Base-by-base conservation (phyloP, 2,329 filamentous ascomycete genomes). In the Fusarium fujikuroi region DNA sequence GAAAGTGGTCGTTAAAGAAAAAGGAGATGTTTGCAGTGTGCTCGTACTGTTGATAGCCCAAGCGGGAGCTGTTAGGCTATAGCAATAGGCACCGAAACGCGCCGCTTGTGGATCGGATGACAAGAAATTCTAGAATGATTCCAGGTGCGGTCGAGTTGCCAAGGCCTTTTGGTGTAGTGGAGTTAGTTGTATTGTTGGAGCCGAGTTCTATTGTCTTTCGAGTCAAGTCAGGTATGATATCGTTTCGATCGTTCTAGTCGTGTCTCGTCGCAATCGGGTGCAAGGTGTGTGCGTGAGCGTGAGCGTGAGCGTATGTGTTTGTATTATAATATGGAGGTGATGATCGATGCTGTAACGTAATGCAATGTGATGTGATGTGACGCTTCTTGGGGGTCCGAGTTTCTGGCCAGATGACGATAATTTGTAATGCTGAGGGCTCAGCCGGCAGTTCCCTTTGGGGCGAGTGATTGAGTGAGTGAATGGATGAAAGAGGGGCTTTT, bases 371-470 rank as follows among this genome's bases (percentile, higher is more conserved):
- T 66, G 64, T 66, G 39, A 46, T 68, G 65, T 54, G 56, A 54
- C 43, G 39, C 28, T 42, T 47, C 47, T 25, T 58, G 43, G 32
- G 57, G 44, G 66, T 58, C 56, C 52, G 43, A 59, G 54, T 71
- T 67, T 68, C 63, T 71, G 66, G 66, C 66, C 57, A 74, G 71
- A 62, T 74, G 56, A 69, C 54, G 47, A 47, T 25, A 66, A 63
- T 43, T 40, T 61, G 59, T 37, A 61, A 57, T 61, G 37, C 49
- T 58, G 39, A 61, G 30, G 49, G 59, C 37, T 56, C 59, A 44
- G 37, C 36, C 52, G 40, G 67, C 56, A 57, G 50, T 62, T 69
- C 40, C 42, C 62, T 67, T 72, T 61, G 36, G 32, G 42, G 36
- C 32, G 52, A 62, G 44, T 46, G 25, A 28, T 28, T 28, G 39